Percentiles rank a stretch among this genome's conserved stretches.
These are phyloP conservation scores for Epichloe gansuensis DNA, from an alignment of 2,329 filamentous ascomycete species.

Conservation along the genomic window DNA sequence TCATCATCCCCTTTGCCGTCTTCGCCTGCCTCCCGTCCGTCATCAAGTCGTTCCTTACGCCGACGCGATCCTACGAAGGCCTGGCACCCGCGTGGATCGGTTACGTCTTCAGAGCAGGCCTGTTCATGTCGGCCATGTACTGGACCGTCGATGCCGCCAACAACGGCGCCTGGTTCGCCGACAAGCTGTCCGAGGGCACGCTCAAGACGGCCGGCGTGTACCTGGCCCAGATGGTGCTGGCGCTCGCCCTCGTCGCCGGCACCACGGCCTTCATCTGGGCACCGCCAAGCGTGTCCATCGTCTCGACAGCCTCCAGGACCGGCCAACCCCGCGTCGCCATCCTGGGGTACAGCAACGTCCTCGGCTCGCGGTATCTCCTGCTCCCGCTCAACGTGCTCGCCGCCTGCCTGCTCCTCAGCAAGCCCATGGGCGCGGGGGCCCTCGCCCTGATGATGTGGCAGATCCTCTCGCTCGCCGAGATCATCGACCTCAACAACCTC, in stretches of 20 bases:
- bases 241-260: constrained; percentile 69
- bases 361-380: constrained; percentile 81
- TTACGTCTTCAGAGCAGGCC: constrained; percentile 61
- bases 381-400: constrained; percentile 68
- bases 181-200: constrained; percentile 37
- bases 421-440: constrained; percentile 85
- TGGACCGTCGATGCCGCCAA: constrained; percentile 87
- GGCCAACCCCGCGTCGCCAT: constrained; percentile 55
- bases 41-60: constrained; percentile 65
- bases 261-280: constrained; percentile 78
- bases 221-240: constrained; percentile 69
- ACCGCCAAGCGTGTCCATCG: constrained; percentile 70
- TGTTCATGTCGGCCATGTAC: constrained; percentile 67
- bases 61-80: constrained; percentile 80
- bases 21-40: constrained; percentile 60
- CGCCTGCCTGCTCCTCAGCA: constrained; percentile 69
- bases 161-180: constrained; percentile 67
- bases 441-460: constrained; percentile 79
- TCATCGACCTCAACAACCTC: constrained; percentile 48
- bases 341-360: constrained; percentile 84
- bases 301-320: constrained; percentile 32
- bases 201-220: constrained; percentile 67
- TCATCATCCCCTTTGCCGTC: constrained; percentile 65
- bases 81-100: constrained; percentile 77
- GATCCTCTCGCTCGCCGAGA: constrained; percentile 63